These are phyloP conservation scores for Chytriomyces confervae DNA, from an alignment of 192 early-diverging fungal genomes.

Conservation along the genomic window DNA sequence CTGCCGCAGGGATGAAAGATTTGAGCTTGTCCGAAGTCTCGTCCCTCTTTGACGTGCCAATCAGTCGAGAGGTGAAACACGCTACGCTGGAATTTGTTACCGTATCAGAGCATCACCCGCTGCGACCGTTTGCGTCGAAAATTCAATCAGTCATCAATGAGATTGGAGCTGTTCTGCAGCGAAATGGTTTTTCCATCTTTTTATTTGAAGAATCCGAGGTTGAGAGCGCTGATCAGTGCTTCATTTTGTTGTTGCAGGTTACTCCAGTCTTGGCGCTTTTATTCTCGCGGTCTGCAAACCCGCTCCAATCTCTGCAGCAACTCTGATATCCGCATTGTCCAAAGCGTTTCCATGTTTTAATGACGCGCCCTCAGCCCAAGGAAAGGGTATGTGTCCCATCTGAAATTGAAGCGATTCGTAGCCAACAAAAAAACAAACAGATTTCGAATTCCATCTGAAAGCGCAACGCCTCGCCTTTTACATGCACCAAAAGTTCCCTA, in stretches of 20 bases:
- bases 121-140: conserved; percentile 67
- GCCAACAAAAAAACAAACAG: neutral
- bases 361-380: conserved; percentile 46
- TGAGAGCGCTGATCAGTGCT: neutral
- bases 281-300: conserved; percentile 66
- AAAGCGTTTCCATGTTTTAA: conserved; percentile 72
- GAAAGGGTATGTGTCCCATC: neutral
- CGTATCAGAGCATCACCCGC: conserved; percentile 65
- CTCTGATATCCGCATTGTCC: conserved; percentile 65
- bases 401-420: neutral
- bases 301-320: conserved; percentile 50
- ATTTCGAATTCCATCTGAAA: neutral
- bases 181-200: conserved; percentile 53
- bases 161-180: conserved; percentile 68
- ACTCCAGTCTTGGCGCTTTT: conserved; percentile 69
- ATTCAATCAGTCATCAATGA: conserved; percentile 73
- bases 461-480: conserved; percentile 18
- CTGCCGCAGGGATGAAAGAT: conserved; percentile 64
- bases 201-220: neutral
- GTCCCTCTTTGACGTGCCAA: conserved; percentile 74
- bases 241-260: neutral
- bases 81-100: conserved; percentile 62
- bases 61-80: conserved; percentile 68
- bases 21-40: conserved; percentile 64
- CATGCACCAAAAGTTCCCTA: conserved; percentile 16